A percentile compares a stretch with the other conserved stretches of the same genome.
These are phyloP conservation scores for Crithidia mellificae DNA, from an alignment of 208 protist species.

Conservation along the genomic window DNA sequence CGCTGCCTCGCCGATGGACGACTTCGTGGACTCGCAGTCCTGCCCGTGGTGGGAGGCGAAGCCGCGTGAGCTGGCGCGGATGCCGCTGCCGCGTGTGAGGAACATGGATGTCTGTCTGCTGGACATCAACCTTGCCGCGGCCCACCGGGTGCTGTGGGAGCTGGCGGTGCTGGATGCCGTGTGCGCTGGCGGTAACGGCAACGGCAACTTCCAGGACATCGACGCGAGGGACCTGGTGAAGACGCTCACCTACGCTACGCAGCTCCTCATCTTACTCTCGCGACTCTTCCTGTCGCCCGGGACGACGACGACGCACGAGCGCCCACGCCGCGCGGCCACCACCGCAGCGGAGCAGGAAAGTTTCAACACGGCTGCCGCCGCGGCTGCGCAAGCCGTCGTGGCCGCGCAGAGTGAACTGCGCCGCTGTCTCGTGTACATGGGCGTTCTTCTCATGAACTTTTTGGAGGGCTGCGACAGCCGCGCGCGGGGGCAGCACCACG, in stretches of 20 bases:
- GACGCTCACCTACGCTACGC: conserved; percentile 26
- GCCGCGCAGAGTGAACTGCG: conserved; percentile 28
- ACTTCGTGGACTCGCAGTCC: not conserved
- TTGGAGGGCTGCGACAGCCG: conserved; percentile 31
- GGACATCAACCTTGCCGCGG: conserved; percentile 20
- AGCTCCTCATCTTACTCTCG: conserved; percentile 33
- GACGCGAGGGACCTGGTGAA: conserved; percentile 12
- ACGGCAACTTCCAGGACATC: not conserved
- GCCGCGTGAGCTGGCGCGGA: conserved; percentile 11
- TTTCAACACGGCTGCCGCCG: conserved; percentile 17
- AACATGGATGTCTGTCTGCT: conserved; percentile 18
- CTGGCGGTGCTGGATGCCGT: conserved; percentile 33
- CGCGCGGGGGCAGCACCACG: conserved; percentile 20
- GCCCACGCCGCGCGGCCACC: conserved; percentile 29
- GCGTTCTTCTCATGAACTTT: conserved; percentile 37
- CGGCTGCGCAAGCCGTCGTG: conserved; percentile 10
- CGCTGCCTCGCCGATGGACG: too few relatives aligned
- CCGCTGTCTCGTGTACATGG: conserved; percentile 36
- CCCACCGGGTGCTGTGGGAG: conserved; percentile 28
- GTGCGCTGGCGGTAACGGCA: conserved; percentile 8
- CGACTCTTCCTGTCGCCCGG: conserved; percentile 34
- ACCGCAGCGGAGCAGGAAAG: conserved; percentile 14
- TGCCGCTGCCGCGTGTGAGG: conserved; percentile 7
- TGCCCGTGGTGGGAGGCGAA: conserved; percentile 22
- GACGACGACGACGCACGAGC: conserved; percentile 61